These are phyloP conservation scores for Malus asiatica DNA, from an alignment of 306 rosid species.

Conservation along the genomic window DNA sequence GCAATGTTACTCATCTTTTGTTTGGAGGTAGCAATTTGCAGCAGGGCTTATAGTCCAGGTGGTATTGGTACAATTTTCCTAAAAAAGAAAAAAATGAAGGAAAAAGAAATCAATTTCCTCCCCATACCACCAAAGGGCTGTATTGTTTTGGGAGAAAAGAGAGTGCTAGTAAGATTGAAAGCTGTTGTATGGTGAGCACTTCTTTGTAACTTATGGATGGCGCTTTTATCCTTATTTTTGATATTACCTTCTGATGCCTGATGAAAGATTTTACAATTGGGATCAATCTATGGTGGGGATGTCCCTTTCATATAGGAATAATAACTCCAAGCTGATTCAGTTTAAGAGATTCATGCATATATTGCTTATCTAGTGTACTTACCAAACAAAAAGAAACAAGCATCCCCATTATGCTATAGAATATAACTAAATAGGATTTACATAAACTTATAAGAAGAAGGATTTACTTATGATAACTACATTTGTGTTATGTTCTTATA, in stretches of 20 bases:
- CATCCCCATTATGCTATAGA: background rate
- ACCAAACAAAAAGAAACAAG: background rate
- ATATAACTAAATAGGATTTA: background rate
- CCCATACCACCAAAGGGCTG: background rate
- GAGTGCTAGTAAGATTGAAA: background rate
- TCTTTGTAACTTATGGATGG: background rate
- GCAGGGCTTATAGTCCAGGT: background rate
- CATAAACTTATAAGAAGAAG: background rate
- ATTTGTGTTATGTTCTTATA: background rate
- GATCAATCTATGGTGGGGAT: background rate
- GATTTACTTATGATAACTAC: background rate
- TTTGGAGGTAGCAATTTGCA: background rate
- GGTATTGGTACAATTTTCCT: background rate
- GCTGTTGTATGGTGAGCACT: background rate
- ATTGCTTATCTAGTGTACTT: background rate
- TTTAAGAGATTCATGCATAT: background rate
- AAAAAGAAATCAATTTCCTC: background rate
- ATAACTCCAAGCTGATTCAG: background rate
- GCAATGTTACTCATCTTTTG: background rate
- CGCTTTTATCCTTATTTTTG: background rate
- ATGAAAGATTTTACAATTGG: background rate
- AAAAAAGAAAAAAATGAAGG: background rate
- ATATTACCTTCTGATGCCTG: background rate
- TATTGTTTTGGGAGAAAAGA: background rate
- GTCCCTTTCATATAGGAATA: background rate